Conservation (phyloP, 148 eudicot genomes). For the Chenopodium album region DNA sequence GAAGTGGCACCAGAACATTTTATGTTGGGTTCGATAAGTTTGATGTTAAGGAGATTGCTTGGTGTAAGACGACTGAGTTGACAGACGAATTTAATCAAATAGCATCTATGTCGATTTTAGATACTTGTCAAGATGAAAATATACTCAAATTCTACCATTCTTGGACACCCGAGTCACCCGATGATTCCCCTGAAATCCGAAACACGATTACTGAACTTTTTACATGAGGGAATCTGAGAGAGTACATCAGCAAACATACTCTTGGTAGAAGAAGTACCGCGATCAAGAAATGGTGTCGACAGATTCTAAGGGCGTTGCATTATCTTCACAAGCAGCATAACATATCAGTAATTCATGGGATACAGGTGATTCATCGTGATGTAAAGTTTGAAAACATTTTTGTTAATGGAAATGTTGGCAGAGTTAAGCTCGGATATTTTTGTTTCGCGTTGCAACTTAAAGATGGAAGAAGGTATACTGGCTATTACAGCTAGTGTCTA, state of each 20-base stretch:
- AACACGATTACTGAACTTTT: constrained; percentile 36
- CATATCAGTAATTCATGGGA: constrained; percentile 12
- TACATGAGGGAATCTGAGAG: constrained; percentile 31
- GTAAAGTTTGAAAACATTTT: constrained; percentile 35
- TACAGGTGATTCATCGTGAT: constrained; percentile 35
- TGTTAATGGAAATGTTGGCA: constrained; percentile 34
- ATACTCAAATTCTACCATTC: constrained; percentile 31
- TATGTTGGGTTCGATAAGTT: constrained; percentile 12
- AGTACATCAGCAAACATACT: constrained; percentile 28
- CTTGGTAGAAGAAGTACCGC: constrained; percentile 21
- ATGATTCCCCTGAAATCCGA: constrained; percentile 16
- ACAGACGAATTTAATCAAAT: no score
- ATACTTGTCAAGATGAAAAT: constrained; percentile 12
- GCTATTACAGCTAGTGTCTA: constrained; percentile 25
- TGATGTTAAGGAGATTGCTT: background rate
- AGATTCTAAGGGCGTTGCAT: constrained; percentile 25
- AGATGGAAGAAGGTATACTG: no score
- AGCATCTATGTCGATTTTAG: no score
- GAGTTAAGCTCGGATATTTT: constrained; percentile 35
- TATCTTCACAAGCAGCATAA: constrained; percentile 20
- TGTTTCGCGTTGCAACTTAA: constrained; percentile 26
- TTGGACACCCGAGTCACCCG: constrained; percentile 17
- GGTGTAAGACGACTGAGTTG: no score
- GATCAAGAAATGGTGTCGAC: constrained; percentile 35
- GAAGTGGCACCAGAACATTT: constrained; percentile 6